These are phyloP conservation scores for Saccharomycopsis phalli DNA, from an alignment of 1,139 yeast species.

Conservation along the genomic window DNA sequence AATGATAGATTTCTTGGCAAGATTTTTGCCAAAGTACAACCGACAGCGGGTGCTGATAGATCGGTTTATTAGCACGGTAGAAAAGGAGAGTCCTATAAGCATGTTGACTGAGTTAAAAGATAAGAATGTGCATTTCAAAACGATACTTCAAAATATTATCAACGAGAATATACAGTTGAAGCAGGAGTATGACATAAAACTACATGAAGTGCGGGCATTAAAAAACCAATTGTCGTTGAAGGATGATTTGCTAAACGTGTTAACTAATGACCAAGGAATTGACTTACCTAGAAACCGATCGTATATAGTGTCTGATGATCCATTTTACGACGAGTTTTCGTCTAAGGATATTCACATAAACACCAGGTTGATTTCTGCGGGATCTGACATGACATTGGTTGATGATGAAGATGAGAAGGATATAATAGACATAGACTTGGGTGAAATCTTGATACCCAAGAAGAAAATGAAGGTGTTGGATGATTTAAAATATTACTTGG, in stretches of 20 bases:
- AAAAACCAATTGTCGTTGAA: slow-evolving; percentile 12
- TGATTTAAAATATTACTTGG: too few relatives aligned
- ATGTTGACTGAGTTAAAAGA: background rate
- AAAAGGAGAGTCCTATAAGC: background rate
- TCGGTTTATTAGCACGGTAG: background rate
- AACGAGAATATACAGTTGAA: slow-evolving; percentile 13
- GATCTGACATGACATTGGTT: background rate
- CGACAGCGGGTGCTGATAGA: slow-evolving; percentile 3
- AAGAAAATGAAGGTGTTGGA: too few relatives aligned
- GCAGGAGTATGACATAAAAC: slow-evolving; percentile 8
- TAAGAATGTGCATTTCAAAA: slow-evolving; percentile 7
- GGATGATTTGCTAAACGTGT: slow-evolving; percentile 14
- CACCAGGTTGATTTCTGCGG: background rate
- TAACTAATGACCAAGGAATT: background rate
- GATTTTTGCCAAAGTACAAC: slow-evolving; percentile 8
- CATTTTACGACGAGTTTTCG: too few relatives aligned
- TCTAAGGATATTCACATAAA: background rate
- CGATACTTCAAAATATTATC: slow-evolving; percentile 1
- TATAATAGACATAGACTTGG: background rate
- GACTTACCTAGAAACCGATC: background rate
- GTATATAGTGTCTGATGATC: too few relatives aligned
- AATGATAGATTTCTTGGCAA: background rate
- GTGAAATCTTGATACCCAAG: too few relatives aligned
- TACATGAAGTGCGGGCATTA: slow-evolving; percentile 5
- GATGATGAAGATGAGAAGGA: background rate